Conservation (phyloP, 345 rosid genomes). For the Kernera saxatilis region DNA sequence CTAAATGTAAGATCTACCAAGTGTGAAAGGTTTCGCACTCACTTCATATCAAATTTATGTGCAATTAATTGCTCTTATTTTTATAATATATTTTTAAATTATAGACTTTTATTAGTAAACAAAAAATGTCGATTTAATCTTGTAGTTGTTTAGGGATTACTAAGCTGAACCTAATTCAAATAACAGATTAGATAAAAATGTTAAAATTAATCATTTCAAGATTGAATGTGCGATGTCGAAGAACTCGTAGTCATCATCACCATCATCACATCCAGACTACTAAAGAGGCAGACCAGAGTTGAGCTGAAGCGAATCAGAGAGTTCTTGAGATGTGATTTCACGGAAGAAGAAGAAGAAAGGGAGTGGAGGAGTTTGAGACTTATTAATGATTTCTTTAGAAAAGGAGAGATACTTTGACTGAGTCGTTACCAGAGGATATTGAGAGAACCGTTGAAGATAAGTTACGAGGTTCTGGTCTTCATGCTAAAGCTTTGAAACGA, state of each 20-base stretch:
- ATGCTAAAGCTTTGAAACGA: not conserved
- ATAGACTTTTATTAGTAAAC: too few relatives aligned
- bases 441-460: slow-evolving; percentile 2
- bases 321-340: slow-evolving; percentile 3
- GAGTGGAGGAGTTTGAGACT: not conserved
- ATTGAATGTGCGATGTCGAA: not conserved
- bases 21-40: too few relatives aligned
- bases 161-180: too few relatives aligned
- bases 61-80: too few relatives aligned
- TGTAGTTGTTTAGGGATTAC: too few relatives aligned
- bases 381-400: slow-evolving; percentile 11
- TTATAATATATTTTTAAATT: too few relatives aligned
- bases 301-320: slow-evolving; percentile 6
- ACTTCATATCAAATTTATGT: too few relatives aligned
- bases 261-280: too few relatives aligned
- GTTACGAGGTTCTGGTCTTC: slow-evolving; percentile 3
- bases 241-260: not conserved
- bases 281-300: not conserved
- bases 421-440: not conserved
- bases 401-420: slow-evolving; percentile 19
- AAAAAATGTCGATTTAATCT: too few relatives aligned
- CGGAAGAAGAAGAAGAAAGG: slow-evolving; percentile 18
- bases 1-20: not conserved
- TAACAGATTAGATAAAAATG: too few relatives aligned
- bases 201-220: too few relatives aligned